Conservation (phyloP, 768 basidiomycete genomes). For the Russula lepida region DNA sequence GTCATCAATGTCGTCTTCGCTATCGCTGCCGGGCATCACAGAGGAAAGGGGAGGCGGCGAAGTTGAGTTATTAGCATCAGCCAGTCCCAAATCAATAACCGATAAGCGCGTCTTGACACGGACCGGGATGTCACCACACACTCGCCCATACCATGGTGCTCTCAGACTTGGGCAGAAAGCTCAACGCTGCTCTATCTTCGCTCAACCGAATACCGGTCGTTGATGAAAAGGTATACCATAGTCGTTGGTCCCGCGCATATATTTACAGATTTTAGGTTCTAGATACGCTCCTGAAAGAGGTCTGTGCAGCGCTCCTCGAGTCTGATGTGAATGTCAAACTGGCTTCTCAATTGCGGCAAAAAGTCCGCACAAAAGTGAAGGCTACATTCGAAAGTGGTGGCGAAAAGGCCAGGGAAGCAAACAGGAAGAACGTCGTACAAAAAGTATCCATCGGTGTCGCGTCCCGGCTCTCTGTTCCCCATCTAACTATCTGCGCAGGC, state of each 20-base stretch:
- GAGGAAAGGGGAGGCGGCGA: constrained; percentile 37
- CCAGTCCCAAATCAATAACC: too few species aligned
- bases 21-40: constrained; percentile 38
- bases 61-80: background rate
- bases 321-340: constrained; percentile 98
- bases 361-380: constrained; percentile 88
- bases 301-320: constrained; percentile 88
- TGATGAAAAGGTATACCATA: constrained; percentile 70
- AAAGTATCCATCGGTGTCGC: constrained; percentile 45
- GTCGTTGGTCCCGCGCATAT: background rate
- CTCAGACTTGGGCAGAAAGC: constrained; percentile 86
- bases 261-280: constrained; percentile 54
- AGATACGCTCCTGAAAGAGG: constrained; percentile 90
- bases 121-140: background rate
- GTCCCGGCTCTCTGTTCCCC: background rate
- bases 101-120: constrained; percentile 5
- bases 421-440: constrained; percentile 82
- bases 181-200: constrained; percentile 89
- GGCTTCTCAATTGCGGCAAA: constrained; percentile 76
- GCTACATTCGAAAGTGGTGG: constrained; percentile 58
- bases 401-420: constrained; percentile 72
- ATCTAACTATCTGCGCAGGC: constrained; percentile 42
- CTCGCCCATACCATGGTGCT: constrained; percentile 67
- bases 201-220: constrained; percentile 79
- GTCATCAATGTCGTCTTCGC: constrained; percentile 47